Evolutionary conservation across 75 land plant genomes (phyloP).

Genomic region (Cunninghamia lanceolata): DNA sequence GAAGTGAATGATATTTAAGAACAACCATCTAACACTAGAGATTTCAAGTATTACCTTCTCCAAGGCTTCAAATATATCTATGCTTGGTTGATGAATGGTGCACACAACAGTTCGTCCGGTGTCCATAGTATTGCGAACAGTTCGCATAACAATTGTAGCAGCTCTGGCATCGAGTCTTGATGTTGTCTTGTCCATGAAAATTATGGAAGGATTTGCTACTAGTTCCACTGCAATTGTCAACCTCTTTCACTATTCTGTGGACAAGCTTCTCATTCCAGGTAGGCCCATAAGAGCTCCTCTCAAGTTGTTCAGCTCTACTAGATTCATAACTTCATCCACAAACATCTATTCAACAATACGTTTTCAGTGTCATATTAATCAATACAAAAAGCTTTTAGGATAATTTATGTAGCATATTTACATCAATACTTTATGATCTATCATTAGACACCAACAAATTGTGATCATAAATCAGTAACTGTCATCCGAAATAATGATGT

Average conservation of each 20-base stretch:
- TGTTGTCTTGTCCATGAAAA: conserved; percentile 92
- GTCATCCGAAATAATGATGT: no score
- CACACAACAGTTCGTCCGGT: conserved; percentile 86
- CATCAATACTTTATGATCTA: no score
- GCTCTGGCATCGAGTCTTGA: conserved; percentile 88
- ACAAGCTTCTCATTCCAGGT: conserved; percentile 74
- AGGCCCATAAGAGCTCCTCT: conserved; percentile 67
- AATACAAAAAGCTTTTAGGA: no score
- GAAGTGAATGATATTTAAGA: no score
- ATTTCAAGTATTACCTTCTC: no score
- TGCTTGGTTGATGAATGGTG: conserved; percentile 88
- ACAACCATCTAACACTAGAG: no score
- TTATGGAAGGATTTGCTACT: conserved; percentile 79
- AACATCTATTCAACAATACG: conserved; percentile 51
- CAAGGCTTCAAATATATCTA: conserved; percentile 86
- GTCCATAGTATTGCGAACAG: conserved; percentile 84
- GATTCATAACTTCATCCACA: conserved; percentile 80
- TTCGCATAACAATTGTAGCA: conserved; percentile 91
- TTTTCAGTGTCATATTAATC: background rate
- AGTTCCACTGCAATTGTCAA: conserved; percentile 77
- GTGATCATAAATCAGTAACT: no score
- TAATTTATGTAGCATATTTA: background rate
- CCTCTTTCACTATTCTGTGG: conserved; percentile 79
- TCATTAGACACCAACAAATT: background rate
- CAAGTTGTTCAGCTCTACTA: conserved; percentile 60